Conservation (phyloP, 192 early-diverging fungal genomes). For the Coemansia sp. region DNA sequence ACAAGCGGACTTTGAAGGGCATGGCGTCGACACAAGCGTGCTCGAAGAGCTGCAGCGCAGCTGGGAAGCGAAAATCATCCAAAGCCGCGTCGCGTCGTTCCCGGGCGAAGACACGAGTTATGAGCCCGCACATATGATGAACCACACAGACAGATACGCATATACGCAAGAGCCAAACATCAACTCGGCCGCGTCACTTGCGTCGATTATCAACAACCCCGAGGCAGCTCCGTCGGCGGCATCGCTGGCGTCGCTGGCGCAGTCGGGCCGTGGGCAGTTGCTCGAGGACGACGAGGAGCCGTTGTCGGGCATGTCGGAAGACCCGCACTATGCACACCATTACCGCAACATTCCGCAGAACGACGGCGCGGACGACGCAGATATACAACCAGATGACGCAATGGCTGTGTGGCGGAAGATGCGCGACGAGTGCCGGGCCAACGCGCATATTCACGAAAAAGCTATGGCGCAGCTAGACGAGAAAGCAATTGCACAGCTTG, state of each 20-base stretch:
- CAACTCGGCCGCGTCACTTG: conserved; percentile 53
- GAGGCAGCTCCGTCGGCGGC: conserved; percentile 51
- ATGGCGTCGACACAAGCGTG: conserved; percentile 85
- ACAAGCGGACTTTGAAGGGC: conserved; percentile 80
- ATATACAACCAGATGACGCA: conserved; percentile 1
- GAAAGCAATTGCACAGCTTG: conserved; percentile 25
- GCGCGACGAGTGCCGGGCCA: conserved; percentile 17
- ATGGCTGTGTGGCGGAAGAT: conserved; percentile 31
- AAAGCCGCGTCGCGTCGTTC: conserved; percentile 53
- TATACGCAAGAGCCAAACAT: conserved; percentile 21
- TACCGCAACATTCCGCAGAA: conserved; percentile 57
- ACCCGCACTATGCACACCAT: conserved; percentile 10
- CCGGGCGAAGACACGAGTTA: conserved; percentile 34
- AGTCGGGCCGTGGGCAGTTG: conserved; percentile 44
- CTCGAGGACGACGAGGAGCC: conserved; percentile 43
- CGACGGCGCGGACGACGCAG: conserved; percentile 50
- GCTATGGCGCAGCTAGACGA: neutral
- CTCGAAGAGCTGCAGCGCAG: conserved; percentile 78
- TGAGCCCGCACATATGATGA: neutral
- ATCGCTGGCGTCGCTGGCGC: conserved; percentile 53
- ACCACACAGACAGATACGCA: conserved; percentile 4
- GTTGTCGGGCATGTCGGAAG: neutral
- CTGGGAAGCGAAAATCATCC: conserved; percentile 65
- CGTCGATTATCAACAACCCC: conserved; percentile 52
- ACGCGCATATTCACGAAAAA: neutral